phyloP scores from a whole-genome alignment of 2,329 filamentous ascomycete genomes.

The Ophiosphaerella herpotricha region DNA sequence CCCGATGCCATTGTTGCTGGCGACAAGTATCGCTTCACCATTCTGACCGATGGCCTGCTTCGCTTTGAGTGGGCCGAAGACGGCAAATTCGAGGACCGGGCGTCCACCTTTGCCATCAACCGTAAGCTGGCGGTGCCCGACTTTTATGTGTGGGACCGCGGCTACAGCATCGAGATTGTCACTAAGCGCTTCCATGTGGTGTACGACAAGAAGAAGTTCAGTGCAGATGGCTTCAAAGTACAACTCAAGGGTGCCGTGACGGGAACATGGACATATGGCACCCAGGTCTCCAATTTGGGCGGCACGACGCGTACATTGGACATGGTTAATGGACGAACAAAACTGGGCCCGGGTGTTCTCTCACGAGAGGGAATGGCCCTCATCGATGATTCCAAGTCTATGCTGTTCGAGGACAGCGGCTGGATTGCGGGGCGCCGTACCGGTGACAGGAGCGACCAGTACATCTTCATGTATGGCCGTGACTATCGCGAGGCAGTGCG shows the following conservation, averaged over 20 bases:
- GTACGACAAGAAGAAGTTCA: slow-evolving; percentile 64
- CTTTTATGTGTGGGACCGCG: slow-evolving; percentile 55
- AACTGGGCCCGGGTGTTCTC: slow-evolving; percentile 57
- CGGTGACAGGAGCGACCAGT: slow-evolving; percentile 60
- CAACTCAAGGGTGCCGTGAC: slow-evolving; percentile 51
- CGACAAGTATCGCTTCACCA: slow-evolving; percentile 62
- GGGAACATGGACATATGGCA: slow-evolving; percentile 58
- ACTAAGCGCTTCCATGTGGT: slow-evolving; percentile 60
- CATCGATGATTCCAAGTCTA: slow-evolving; percentile 60
- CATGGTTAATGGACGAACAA: slow-evolving; percentile 55
- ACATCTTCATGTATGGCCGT: slow-evolving; percentile 64
- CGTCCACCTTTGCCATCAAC: slow-evolving; percentile 65
- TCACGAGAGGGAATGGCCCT: slow-evolving; percentile 57
- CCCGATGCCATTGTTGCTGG: slow-evolving; percentile 53
- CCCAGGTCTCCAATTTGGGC: slow-evolving; percentile 49
- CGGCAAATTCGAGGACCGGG: slow-evolving; percentile 64
- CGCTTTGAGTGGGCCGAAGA: slow-evolving; percentile 67
- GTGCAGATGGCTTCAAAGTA: slow-evolving; percentile 55
- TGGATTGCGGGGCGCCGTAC: slow-evolving; percentile 56
- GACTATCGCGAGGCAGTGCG: slow-evolving; percentile 61
- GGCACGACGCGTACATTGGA: slow-evolving; percentile 62
- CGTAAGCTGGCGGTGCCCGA: slow-evolving; percentile 55
- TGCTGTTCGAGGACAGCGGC: slow-evolving; percentile 61
- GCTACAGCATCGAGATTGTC: slow-evolving; percentile 59
- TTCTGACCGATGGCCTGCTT: slow-evolving; percentile 61